A percentile compares a stretch with the other conserved stretches of the same genome.
Conservation (phyloP, 306 rosid genomes). For the Trifolium subterraneum region DNA sequence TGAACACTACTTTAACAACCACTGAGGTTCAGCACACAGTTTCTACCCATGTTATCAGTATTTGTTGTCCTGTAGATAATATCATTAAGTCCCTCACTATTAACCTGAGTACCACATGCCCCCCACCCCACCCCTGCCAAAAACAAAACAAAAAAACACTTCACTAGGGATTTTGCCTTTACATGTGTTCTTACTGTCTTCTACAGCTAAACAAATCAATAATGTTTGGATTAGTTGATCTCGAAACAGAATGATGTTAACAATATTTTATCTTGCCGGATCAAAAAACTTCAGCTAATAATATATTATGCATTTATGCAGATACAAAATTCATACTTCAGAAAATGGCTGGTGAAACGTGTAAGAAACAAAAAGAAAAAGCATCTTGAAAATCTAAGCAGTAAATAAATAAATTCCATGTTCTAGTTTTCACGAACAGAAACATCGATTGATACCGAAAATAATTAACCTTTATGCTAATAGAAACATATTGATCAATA, state of each 20-base stretch:
- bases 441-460: not conserved
- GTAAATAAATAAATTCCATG: not conserved
- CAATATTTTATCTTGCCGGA: not conserved
- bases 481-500: not conserved
- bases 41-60: conserved; percentile 12
- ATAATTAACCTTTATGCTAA: not conserved
- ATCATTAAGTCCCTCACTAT: not conserved
- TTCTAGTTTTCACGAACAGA: conserved; percentile 24
- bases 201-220: too few relatives aligned
- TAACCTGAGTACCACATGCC: conserved; percentile 14
- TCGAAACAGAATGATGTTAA: too few relatives aligned
- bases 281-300: not conserved
- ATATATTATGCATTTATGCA: conserved; percentile 7
- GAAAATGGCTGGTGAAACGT: not conserved
- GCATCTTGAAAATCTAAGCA: not conserved
- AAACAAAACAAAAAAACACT: too few relatives aligned
- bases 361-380: not conserved
- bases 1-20: not conserved
- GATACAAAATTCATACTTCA: not conserved
- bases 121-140: too few relatives aligned
- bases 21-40: not conserved
- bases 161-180: too few relatives aligned
- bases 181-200: too few relatives aligned
- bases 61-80: not conserved
- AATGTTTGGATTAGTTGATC: too few relatives aligned